Base-by-base conservation (phyloP, 2,329 filamentous ascomycete genomes). In the Coniella lustricola region DNA sequence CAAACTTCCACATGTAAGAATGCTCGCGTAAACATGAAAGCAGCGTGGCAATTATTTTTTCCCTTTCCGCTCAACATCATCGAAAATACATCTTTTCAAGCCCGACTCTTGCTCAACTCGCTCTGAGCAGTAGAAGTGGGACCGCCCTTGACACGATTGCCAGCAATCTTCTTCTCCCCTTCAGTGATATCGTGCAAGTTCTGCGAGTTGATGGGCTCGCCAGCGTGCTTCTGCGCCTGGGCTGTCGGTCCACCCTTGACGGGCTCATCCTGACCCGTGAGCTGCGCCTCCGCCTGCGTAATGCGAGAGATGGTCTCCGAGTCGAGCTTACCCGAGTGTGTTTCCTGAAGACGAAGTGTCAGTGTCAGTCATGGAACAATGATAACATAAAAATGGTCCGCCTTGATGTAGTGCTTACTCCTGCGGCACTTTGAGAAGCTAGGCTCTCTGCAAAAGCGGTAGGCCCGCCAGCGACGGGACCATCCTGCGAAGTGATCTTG, bases 171-270 rank as follows among this genome's bases (percentile, higher is more conserved):
- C 49, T 65, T 66, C 59, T 71, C 67, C 10, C 64, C 68, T 36
- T 62, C 60, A 8, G 65, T 69, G 52, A 71, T 70, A 50, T 69
- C 66, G 50, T 65, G 63, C 1, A 71, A 55, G 38, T 61, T 60
- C 49, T 64, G 45, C 3, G 58, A 46, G 14, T 59, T 65, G 40
- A 71, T 62, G 32, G 56, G 48, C 48, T 65, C 59, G 21, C 56
- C 56, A 25, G 56, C 57, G 47, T 71, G 67, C 35, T 61, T 62
- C 55, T 72, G 68, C 1, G 68, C 68, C 40, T 62, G 60, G 3
- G 69, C 67, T 0, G 67, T 71, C 1, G 68, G 69, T 1, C 69
- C 68, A 7, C 62, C 62, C 44, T 59, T 57, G 2, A 63, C 58
- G 7, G 68, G 67, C 7, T 57, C 46, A 4, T 60, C 57, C 48